phyloP scores from a whole-genome alignment of 2,329 filamentous ascomycete genomes.

The Corinectria fuckeliana region DNA sequence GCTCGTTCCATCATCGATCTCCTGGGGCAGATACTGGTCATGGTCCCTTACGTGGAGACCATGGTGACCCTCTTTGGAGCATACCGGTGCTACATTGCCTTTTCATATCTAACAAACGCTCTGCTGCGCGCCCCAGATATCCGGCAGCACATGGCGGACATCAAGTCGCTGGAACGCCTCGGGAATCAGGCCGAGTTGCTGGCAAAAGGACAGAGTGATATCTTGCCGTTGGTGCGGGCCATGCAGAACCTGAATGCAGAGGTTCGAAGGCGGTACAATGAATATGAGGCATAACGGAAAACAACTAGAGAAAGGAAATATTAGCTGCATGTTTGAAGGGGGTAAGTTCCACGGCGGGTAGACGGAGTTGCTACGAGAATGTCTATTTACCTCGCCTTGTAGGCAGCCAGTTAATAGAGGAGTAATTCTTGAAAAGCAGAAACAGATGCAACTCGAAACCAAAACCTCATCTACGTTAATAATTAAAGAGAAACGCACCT shows the following conservation, averaged over 20 bases:
- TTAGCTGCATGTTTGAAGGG: neutral
- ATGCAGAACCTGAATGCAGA: slow-evolving; percentile 36
- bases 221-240: slow-evolving; percentile 36
- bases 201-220: slow-evolving; percentile 33
- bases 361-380: too few relatives aligned
- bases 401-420: too few relatives aligned
- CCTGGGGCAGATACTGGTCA: slow-evolving; percentile 26
- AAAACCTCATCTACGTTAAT: too few relatives aligned
- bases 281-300: neutral
- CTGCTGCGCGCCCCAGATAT: slow-evolving; percentile 30
- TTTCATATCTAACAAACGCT: slow-evolving; percentile 35
- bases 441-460: too few relatives aligned
- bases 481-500: too few relatives aligned
- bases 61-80: slow-evolving; percentile 36
- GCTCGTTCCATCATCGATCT: slow-evolving; percentile 31
- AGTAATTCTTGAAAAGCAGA: too few relatives aligned
- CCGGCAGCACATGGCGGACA: slow-evolving; percentile 23
- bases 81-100: slow-evolving; percentile 39
- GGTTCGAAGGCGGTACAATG: slow-evolving; percentile 25
- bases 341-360: too few relatives aligned
- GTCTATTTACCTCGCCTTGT: too few relatives aligned
- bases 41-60: slow-evolving; percentile 33
- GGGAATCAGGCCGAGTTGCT: slow-evolving; percentile 24
- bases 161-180: slow-evolving; percentile 28
- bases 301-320: neutral